Evolutionary conservation across 176 grass and related monocot genomes (phyloP), one percentile per base, ranked within the genome.

Genomic region (Olyra latifolia): DNA sequence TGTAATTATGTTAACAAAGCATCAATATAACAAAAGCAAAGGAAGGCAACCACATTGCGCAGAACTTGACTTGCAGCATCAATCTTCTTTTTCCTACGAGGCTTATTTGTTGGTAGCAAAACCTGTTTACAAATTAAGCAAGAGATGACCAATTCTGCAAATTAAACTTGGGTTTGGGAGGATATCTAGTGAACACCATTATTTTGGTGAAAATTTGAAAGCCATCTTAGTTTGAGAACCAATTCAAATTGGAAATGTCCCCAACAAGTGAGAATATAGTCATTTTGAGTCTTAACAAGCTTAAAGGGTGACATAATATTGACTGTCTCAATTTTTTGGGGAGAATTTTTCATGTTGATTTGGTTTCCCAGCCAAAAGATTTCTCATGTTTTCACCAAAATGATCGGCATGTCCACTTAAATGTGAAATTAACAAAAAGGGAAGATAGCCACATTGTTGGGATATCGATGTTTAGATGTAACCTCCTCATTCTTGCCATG

Each of bases 41-140:
- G 50, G 41, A 72, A 62, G 9, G 13, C 43, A 11, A 60, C 16
- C 29, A 49, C 55, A 39, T 62, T 16, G 17, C 6, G 8, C 10
- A 14, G 13, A 81, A 29, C 61, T 7, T 72, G 79, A 57, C 68
- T 49, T 62, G 48, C 20, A 50, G 56, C 55, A 0, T 62, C 14
- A 11, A 67, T 68, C 48, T 72, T 82, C 43, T 16, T 22, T 16
- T 6, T 62, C 43, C 42, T 72, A 62, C 24, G 12, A 81, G n/a
- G 38, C 3, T 13, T 35, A 4, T 16, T 48, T 15, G 15, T 32
- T 15, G 11, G 54, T 47, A 4, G 24, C 41, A 29, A 69, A 38
- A 72, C 19, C 79, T 82, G 56, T 72, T 15, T 24, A 49, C n/a
- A 72, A 82, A 49, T 40, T 39, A 62, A 61, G 54, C 30, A 82